A percentile compares a stretch with the other conserved stretches of the same genome.
Conservation (phyloP, 2,329 filamentous ascomycete genomes). For the Trichophyton verrucosum region DNA sequence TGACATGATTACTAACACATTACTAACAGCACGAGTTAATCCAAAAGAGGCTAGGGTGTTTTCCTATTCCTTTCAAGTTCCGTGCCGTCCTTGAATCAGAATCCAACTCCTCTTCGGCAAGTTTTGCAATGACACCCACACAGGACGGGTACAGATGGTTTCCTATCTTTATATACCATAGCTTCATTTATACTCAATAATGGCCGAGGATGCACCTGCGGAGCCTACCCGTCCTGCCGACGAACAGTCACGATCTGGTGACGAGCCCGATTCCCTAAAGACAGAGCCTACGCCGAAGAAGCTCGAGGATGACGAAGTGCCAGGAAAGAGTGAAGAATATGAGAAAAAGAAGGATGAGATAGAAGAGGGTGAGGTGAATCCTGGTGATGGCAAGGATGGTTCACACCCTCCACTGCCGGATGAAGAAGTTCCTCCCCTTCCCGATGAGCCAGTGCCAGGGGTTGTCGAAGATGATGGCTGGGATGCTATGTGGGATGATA, state of each 20-base stretch:
- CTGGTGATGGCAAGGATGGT: conserved; percentile 10
- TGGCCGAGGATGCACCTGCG: background rate
- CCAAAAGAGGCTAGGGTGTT: background rate
- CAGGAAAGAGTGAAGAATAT: background rate
- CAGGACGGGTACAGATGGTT: background rate
- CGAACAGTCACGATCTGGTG: background rate
- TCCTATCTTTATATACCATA: conserved; percentile 2
- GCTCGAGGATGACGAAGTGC: background rate
- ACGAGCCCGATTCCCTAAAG: background rate
- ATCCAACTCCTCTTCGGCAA: background rate
- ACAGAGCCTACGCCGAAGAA: background rate
- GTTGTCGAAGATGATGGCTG: conserved; percentile 53
- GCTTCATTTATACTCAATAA: conserved; percentile 2
- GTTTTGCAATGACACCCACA: background rate
- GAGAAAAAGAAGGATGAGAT: conserved; percentile 7
- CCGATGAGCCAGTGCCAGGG: conserved; percentile 40
- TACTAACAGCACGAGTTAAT: background rate
- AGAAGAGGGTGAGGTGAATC: conserved; percentile 13
- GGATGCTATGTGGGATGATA: conserved; percentile 65
- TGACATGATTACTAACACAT: background rate
- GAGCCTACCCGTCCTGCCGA: background rate
- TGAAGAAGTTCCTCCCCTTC: conserved; percentile 36
- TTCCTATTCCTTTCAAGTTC: background rate
- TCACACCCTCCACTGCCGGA: conserved; percentile 31
- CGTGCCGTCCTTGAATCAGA: background rate